Evolutionary conservation across 2,329 filamentous ascomycete genomes (phyloP), one percentile per base, ranked within the genome.

Genomic region (Microdochium nivale): DNA sequence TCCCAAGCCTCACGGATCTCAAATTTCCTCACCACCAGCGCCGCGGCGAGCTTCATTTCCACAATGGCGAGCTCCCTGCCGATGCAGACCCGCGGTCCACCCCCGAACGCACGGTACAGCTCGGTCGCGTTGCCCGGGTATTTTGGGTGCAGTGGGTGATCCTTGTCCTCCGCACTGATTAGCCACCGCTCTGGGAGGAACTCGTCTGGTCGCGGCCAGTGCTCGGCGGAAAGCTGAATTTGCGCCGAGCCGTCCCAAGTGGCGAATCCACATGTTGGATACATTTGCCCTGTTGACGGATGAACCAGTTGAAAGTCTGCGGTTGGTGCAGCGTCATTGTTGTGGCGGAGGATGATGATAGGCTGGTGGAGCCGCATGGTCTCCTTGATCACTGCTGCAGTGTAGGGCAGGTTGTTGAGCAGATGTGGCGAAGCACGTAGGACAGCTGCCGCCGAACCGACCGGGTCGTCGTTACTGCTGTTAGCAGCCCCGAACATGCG

Each of bases 21-120:
- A 56, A 78, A 80, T 48, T 73, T 73, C 60, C 67, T 79, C 1
- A 80, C 55, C 3, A 79, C 56, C 2, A 68, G 69, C 0, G 73
- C 70, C 7, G 79, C 58, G 33, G 78, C 71, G 5, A 77, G 59
- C 3, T 76, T 67, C 67, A 79, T 74, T 57, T 80, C 75, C n/a
- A 71, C 65, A 49, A 75, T 76, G 2, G 75, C 75, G 35, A 80
- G 63, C 52, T 77, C 77, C 54, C 66, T 66, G 2, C 76, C 77
- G 24, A 79, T 66, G 52, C 76, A 79, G 47, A 77, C 75, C 2
- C 76, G 63, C 8, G 76, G 70, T 0, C 77, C 75, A 2, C 73
- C 49, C 2, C 69, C 69, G 52, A 80, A 78, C 1, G 76, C 72
- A 59, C 77, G 72, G 49, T 74, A 66, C 1, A 67, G 69, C 0